These are phyloP conservation scores for Ascochyta lentis DNA, from an alignment of 2,329 filamentous ascomycete genomes.

Conservation along the genomic window DNA sequence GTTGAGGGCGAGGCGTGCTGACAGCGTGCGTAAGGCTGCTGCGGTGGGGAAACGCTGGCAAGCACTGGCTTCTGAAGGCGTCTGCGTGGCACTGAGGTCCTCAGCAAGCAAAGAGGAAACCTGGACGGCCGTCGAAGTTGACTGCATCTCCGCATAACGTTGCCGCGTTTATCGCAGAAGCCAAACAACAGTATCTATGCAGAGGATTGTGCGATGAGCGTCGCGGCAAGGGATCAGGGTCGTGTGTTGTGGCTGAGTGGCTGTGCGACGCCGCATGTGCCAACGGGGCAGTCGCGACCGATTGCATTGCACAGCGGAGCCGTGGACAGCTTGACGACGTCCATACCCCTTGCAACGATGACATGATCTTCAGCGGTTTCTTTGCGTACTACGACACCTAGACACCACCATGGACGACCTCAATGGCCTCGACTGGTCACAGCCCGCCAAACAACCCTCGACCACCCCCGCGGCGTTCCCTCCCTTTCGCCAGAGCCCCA, in stretches of 20 bases:
- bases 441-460: conserved; percentile 37
- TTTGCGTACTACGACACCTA: conserved; percentile 7
- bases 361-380: conserved; percentile 24
- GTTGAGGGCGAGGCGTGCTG: not conserved
- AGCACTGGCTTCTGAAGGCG: not conserved
- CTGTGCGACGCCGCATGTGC: conserved; percentile 12
- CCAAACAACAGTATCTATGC: not conserved
- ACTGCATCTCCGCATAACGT: not conserved
- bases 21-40: not conserved
- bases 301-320: conserved; percentile 4
- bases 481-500: conserved; percentile 47
- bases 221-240: not conserved
- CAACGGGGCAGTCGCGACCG: conserved; percentile 8
- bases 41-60: not conserved
- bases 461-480: conserved; percentile 41
- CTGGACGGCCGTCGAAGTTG: not conserved
- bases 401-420: conserved; percentile 56
- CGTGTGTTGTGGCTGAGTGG: conserved; percentile 14
- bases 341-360: conserved; percentile 26
- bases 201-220: not conserved
- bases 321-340: conserved; percentile 4
- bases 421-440: conserved; percentile 57
- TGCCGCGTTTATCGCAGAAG: not conserved
- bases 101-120: no score
- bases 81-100: not conserved